These are phyloP conservation scores for Anaeromyces robustus DNA, from an alignment of 192 early-diverging fungal genomes.

Conservation along the genomic window DNA sequence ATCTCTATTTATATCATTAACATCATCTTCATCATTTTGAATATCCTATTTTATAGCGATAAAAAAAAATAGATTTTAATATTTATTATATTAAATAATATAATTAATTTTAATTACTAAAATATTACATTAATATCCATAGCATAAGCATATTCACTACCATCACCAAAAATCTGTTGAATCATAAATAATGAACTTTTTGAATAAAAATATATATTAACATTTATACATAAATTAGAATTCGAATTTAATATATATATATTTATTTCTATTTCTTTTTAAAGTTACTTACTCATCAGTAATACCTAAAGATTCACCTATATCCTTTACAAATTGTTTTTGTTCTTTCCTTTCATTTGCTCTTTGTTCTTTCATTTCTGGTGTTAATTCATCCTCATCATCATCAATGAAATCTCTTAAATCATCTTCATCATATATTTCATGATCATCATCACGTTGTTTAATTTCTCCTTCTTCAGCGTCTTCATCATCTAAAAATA, in stretches of 20 bases:
- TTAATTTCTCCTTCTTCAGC: constrained; percentile 19
- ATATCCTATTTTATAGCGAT: constrained; percentile 17
- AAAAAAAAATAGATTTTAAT: too few species aligned
- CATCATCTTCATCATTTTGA: constrained; percentile 8
- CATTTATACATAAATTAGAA: constrained; percentile 9
- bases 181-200: constrained; percentile 54
- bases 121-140: constrained; percentile 17
- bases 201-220: constrained; percentile 1
- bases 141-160: constrained; percentile 74
- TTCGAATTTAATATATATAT: too few species aligned
- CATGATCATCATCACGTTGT: constrained; percentile 10
- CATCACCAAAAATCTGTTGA: constrained; percentile 83
- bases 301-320: constrained; percentile 31
- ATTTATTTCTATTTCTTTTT: too few species aligned
- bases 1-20: constrained; percentile 7
- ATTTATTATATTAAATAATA: too few species aligned
- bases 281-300: constrained; percentile 20
- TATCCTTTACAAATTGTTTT: constrained; percentile 19
- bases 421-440: constrained; percentile 19
- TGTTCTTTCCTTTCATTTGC: constrained; percentile 6
- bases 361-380: constrained; percentile 13
- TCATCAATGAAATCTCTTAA: constrained; percentile 36
- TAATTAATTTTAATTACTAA: too few species aligned
- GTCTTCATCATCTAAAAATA: constrained; percentile 24
- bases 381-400: constrained; percentile 23